These are phyloP conservation scores for Aspergillus uvarum DNA, from an alignment of 2,329 filamentous ascomycete species.

Conservation along the genomic window DNA sequence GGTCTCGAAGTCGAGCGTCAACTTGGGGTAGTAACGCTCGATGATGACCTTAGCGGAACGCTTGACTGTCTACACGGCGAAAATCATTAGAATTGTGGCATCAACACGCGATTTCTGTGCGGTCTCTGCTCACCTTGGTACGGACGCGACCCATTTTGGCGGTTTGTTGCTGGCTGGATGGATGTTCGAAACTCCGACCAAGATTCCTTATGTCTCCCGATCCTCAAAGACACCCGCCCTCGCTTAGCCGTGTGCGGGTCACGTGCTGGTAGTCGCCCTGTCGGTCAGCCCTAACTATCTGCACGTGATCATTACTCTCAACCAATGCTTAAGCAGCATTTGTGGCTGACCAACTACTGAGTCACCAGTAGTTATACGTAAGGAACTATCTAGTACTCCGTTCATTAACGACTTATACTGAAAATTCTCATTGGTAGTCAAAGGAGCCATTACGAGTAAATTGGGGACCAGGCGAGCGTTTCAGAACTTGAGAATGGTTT, in stretches of 20 bases:
- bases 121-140: conserved; percentile 40
- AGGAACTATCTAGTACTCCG: too few relatives aligned
- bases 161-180: conserved; percentile 37
- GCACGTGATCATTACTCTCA: background rate
- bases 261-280: conserved; percentile 2
- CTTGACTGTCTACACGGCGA: conserved; percentile 61
- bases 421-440: too few relatives aligned
- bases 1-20: conserved; percentile 99
- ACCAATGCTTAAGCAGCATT: background rate
- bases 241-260: conserved; percentile 28
- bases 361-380: too few relatives aligned
- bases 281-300: background rate
- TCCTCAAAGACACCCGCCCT: conserved; percentile 12
- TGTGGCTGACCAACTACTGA: too few relatives aligned
- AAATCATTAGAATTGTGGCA: conserved; percentile 1
- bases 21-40: conserved; percentile 95
- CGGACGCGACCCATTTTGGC: conserved; percentile 53
- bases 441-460: too few relatives aligned
- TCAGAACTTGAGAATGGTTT: too few relatives aligned
- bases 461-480: too few relatives aligned
- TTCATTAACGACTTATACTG: too few relatives aligned
- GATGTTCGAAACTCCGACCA: conserved; percentile 26
- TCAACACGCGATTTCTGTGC: background rate
- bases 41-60: conserved; percentile 99
- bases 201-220: background rate